phyloP scores from a whole-genome alignment of 306 rosid species.

The Vicia sativa region DNA sequence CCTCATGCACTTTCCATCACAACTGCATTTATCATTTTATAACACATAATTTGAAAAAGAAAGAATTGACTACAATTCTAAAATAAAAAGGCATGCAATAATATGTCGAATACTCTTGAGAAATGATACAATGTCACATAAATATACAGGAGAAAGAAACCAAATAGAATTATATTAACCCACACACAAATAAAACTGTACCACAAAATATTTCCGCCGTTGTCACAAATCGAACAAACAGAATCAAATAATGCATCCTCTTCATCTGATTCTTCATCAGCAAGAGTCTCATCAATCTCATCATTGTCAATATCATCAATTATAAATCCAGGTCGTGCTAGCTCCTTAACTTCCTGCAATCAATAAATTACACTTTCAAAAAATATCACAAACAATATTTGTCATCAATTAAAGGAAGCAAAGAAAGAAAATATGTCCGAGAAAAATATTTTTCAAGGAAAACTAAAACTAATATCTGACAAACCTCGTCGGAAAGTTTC shows the following conservation, averaged over 20 bases:
- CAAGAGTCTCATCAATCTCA: constrained; percentile 45
- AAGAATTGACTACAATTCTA: constrained; percentile 3
- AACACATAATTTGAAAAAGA: not conserved
- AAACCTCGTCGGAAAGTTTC: constrained; percentile 64
- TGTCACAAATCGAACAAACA: constrained; percentile 89
- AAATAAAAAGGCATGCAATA: constrained; percentile 11
- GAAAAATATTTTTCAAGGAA: constrained; percentile 11
- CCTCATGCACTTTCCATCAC: constrained; percentile 96
- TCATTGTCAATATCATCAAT: constrained; percentile 62
- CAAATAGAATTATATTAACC: constrained; percentile 9
- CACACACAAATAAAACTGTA: constrained; percentile 33
- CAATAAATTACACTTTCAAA: constrained; percentile 24
- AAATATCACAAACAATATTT: constrained; percentile 24
- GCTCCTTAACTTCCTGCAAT: constrained; percentile 64
- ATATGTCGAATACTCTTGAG: not conserved
- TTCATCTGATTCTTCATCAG: constrained; percentile 56
- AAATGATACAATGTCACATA: constrained; percentile 19
- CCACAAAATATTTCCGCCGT: constrained; percentile 82
- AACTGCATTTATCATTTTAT: constrained; percentile 53
- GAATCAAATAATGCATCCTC: constrained; percentile 75
- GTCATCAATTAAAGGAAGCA: constrained; percentile 10
- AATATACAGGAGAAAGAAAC: constrained; percentile 8
- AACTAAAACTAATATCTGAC: constrained; percentile 30
- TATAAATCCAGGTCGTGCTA: constrained; percentile 65
- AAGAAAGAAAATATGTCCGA: not conserved